A percentile compares a stretch with the other conserved stretches of the same genome.
phyloP scores from a whole-genome alignment of 164 flowering plant species.

The Taxillus chinensis region DNA sequence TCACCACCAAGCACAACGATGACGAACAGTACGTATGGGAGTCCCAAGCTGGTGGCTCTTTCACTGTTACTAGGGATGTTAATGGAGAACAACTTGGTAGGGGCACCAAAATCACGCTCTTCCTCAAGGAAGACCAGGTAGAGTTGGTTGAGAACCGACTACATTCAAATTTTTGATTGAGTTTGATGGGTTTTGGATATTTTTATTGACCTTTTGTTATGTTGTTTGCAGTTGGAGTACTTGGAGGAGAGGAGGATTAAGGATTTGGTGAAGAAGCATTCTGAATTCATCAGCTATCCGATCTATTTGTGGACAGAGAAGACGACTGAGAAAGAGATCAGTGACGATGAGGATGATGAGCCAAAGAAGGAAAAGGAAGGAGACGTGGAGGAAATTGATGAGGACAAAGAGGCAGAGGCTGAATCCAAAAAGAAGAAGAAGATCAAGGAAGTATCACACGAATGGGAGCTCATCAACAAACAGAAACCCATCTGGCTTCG shows the following conservation, averaged over 20 bases:
- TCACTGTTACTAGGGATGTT: slow-evolving; percentile 57
- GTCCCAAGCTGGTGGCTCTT: slow-evolving; percentile 68
- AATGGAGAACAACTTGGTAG: slow-evolving; percentile 49
- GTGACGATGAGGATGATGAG: slow-evolving; percentile 61
- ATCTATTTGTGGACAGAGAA: slow-evolving; percentile 61
- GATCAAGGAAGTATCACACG: slow-evolving; percentile 66
- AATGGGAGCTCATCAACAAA: slow-evolving; percentile 64
- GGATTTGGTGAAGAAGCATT: slow-evolving; percentile 69
- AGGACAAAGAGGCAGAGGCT: slow-evolving; percentile 33
- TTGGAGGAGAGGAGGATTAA: slow-evolving; percentile 60
- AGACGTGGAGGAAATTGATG: slow-evolving; percentile 50
- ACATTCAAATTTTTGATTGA: background rate
- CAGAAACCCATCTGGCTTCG: slow-evolving; percentile 77
- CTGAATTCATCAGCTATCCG: slow-evolving; percentile 67
- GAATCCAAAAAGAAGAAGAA: slow-evolving; percentile 60
- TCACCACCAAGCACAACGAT: slow-evolving; percentile 59
- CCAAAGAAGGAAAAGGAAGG: slow-evolving; percentile 61
- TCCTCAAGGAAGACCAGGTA: slow-evolving; percentile 62
- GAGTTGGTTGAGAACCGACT: background rate
- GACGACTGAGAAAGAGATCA: slow-evolving; percentile 54
- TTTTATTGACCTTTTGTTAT: too few species aligned
- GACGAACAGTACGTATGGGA: slow-evolving; percentile 70
- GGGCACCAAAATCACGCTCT: slow-evolving; percentile 59
- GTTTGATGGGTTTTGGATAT: background rate
- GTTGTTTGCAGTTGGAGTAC: slow-evolving; percentile 37